A percentile compares a stretch with the other conserved stretches of the same genome.
Conservation (phyloP, 192 early-diverging fungal species). For the Dimargaris cristalligena region DNA sequence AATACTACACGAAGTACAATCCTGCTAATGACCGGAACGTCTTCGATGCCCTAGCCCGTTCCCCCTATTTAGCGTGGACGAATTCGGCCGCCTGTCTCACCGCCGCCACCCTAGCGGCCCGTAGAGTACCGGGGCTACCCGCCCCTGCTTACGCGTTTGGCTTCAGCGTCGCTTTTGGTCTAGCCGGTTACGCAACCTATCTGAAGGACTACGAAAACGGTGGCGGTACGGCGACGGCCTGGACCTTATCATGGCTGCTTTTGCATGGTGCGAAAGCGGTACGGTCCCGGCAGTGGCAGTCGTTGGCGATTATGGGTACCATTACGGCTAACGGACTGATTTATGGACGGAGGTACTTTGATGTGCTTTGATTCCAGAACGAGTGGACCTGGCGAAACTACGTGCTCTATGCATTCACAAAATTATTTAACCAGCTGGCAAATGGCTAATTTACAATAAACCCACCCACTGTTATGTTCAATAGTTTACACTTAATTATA, state of each 20-base stretch:
- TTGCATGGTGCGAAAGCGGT: background rate
- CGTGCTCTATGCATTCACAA: too few species aligned
- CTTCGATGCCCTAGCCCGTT: slow-evolving; percentile 1
- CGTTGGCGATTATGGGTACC: background rate
- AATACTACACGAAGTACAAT: slow-evolving; percentile 2
- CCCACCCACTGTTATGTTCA: too few species aligned
- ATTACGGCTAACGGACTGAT: background rate
- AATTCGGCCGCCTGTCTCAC: background rate
- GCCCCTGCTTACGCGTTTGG: background rate
- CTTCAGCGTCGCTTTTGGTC: background rate
- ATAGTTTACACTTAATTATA: too few species aligned
- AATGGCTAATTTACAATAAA: too few species aligned
- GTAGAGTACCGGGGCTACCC: background rate
- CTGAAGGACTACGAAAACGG: slow-evolving; percentile 1
- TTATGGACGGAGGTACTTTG: background rate
- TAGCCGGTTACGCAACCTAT: slow-evolving; percentile 2
- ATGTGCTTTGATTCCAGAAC: too few species aligned
- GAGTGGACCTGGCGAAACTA: too few species aligned
- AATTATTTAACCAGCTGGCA: too few species aligned
- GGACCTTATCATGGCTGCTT: background rate
- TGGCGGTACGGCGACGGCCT: background rate
- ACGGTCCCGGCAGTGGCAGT: background rate
- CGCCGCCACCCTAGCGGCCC: background rate
- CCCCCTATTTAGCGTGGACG: background rate
- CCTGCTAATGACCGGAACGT: background rate